These are phyloP conservation scores for Urochloa ruziziensis DNA, from an alignment of 176 grass and related monocot species.

Conservation along the genomic window DNA sequence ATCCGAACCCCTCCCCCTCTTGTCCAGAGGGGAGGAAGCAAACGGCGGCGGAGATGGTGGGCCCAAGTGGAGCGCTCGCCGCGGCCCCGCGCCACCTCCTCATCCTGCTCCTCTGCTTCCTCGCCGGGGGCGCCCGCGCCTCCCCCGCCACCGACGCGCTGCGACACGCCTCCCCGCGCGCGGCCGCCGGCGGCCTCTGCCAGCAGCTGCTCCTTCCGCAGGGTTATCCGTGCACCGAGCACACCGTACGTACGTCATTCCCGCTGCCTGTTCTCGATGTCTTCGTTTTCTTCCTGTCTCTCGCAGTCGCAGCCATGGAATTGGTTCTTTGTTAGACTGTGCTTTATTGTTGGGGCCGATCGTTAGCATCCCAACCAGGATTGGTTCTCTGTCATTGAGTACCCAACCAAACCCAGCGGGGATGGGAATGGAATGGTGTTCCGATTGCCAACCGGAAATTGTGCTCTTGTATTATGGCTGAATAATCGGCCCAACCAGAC, in stretches of 20 bases:
- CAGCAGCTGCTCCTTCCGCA: constrained; percentile 58
- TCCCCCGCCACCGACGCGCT: constrained; percentile 13
- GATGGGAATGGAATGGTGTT: neutral
- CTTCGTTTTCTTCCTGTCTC: neutral
- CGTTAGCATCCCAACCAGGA: neutral
- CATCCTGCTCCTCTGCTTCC: constrained; percentile 19
- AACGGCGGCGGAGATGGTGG: constrained; percentile 24
- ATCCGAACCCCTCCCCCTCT: neutral
- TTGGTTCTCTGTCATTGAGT: neutral
- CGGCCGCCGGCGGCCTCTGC: constrained; percentile 49
- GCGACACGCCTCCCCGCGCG: constrained; percentile 21
- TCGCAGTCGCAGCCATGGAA: neutral
- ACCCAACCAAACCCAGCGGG: neutral
- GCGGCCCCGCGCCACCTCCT: constrained; percentile 11
- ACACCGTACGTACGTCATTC: constrained; percentile 51
- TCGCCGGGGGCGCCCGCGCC: neutral
- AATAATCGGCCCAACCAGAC: neutral
- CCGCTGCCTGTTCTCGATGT: neutral
- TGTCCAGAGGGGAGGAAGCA: neutral
- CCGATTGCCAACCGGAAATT: neutral
- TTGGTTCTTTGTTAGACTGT: neutral
- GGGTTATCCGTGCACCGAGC: constrained; percentile 80
- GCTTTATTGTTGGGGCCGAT: neutral
- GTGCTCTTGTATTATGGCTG: neutral
- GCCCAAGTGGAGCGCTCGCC: neutral